These are phyloP conservation scores for Xylaria castorea DNA, from an alignment of 495 filamentous ascomycete species.

Conservation along the genomic window DNA sequence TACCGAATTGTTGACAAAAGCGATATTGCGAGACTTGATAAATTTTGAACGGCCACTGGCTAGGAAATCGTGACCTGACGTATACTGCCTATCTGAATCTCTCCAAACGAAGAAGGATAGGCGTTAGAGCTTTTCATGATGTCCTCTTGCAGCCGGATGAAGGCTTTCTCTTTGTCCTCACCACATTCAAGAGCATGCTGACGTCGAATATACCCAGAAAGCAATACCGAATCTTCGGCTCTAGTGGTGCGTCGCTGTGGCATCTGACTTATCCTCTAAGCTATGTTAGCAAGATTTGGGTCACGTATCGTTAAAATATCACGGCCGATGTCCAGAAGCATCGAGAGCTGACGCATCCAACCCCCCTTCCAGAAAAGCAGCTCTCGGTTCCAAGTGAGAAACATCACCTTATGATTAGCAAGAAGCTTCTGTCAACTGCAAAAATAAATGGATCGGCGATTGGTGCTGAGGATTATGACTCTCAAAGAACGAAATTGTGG, in stretches of 20 bases:
- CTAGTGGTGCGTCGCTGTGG: slow-evolving; percentile 31
- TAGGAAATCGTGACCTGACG: background rate
- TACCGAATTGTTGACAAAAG: background rate
- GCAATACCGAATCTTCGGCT: slow-evolving; percentile 30
- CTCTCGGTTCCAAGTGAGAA: slow-evolving; percentile 30
- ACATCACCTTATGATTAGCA: slow-evolving; percentile 34
- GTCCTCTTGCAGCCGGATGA: slow-evolving; percentile 29
- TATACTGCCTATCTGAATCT: background rate
- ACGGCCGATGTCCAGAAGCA: background rate
- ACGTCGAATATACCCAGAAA: slow-evolving; percentile 31
- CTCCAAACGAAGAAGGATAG: slow-evolving; percentile 27
- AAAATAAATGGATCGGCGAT: background rate
- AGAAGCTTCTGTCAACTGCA: slow-evolving; percentile 39
- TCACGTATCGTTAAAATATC: slow-evolving; percentile 10
- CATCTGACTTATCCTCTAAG: slow-evolving; percentile 38
- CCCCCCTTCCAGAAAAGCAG: background rate
- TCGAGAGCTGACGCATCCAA: background rate
- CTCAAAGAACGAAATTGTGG: background rate
- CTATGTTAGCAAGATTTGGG: slow-evolving; percentile 17
- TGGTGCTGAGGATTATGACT: background rate
- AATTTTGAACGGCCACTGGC: background rate
- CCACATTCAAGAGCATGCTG: slow-evolving; percentile 31
- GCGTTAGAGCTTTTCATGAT: slow-evolving; percentile 25
- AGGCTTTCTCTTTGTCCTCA: slow-evolving; percentile 12
- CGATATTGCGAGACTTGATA: background rate